Conservation (phyloP, 441 rosid genomes). For the Pelargonium exstipulatum region DNA sequence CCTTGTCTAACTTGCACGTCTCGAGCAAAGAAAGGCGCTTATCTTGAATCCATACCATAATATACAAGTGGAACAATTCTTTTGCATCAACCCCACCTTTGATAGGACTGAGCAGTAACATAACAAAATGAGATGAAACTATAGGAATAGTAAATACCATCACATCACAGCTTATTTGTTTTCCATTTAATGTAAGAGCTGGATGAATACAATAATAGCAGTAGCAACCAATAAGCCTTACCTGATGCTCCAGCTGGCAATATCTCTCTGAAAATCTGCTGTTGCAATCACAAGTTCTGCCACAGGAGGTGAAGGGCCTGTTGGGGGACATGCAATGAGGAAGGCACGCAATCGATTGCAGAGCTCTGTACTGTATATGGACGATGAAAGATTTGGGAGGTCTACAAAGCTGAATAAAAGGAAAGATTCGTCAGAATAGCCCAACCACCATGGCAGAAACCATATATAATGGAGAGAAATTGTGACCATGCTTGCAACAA, state of each 20-base stretch:
- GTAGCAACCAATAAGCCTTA: constrained; percentile 23
- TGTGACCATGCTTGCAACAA: background rate
- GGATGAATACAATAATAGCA: background rate
- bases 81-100: constrained; percentile 96
- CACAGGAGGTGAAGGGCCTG: constrained; percentile 87
- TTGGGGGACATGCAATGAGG: constrained; percentile 89
- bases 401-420: constrained; percentile 66
- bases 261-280: constrained; percentile 91
- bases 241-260: constrained; percentile 81
- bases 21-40: constrained; percentile 81
- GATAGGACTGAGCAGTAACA: constrained; percentile 49
- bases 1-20: constrained; percentile 93
- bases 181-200: background rate
- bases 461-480: background rate
- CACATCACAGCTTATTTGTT: background rate
- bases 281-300: constrained; percentile 90
- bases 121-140: constrained; percentile 21
- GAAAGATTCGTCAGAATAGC: constrained; percentile 14
- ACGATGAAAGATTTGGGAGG: constrained; percentile 80
- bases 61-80: constrained; percentile 84
- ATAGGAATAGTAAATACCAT: constrained; percentile 14
- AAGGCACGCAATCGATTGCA: constrained; percentile 79
- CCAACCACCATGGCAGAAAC: constrained; percentile 23
- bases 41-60: constrained; percentile 97
- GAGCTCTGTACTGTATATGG: constrained; percentile 91